phyloP scores from a whole-genome alignment of 2,329 filamentous ascomycete species.

The Hymenoscyphus scutula region DNA sequence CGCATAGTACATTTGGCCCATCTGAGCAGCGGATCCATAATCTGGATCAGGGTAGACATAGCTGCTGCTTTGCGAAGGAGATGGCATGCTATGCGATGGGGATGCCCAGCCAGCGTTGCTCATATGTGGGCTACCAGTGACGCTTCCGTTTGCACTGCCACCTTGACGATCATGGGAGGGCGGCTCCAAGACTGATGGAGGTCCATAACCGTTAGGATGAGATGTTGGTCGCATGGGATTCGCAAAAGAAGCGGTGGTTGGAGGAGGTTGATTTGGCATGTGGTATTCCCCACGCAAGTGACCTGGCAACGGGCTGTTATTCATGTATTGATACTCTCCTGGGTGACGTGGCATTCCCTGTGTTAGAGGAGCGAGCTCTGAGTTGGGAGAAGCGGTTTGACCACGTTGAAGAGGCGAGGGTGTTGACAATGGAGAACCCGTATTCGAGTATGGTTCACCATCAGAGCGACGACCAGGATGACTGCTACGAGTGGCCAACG shows the following conservation, averaged over 20 bases:
- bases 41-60: conserved; percentile 86
- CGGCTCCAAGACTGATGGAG: conserved; percentile 72
- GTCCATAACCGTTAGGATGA: conserved; percentile 79
- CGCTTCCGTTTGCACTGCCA: conserved; percentile 70
- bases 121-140: conserved; percentile 83
- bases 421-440: conserved; percentile 72
- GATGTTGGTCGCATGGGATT: conserved; percentile 68
- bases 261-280: conserved; percentile 55
- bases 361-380: conserved; percentile 68
- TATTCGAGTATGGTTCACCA: conserved; percentile 67
- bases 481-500: conserved; percentile 57
- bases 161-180: conserved; percentile 73
- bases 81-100: conserved; percentile 66
- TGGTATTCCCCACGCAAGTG: conserved; percentile 70
- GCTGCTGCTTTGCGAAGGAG: conserved; percentile 59
- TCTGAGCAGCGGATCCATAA: conserved; percentile 57
- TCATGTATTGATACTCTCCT: conserved; percentile 72
- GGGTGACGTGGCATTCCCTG: conserved; percentile 50
- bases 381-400: conserved; percentile 75
- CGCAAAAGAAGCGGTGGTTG: conserved; percentile 56
- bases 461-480: conserved; percentile 60
- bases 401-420: conserved; percentile 79
- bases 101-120: conserved; percentile 73
- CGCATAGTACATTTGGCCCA: conserved; percentile 68
- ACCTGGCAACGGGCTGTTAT: conserved; percentile 74